phyloP scores from a whole-genome alignment of 2,329 filamentous ascomycete species.

The Graphium sp. region DNA sequence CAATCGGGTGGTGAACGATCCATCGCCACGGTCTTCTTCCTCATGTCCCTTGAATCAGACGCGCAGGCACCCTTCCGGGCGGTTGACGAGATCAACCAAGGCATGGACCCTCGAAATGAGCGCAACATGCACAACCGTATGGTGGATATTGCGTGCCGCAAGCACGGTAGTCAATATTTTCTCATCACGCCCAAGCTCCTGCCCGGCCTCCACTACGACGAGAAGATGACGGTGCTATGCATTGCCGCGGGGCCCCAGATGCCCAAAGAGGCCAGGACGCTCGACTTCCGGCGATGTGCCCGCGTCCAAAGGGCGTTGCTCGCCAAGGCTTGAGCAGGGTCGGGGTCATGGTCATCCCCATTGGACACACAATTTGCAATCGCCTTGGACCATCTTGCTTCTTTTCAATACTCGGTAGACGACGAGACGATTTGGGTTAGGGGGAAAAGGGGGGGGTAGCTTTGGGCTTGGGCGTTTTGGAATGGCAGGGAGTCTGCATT shows the following conservation, averaged over 20 bases:
- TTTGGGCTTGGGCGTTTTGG: too few species aligned
- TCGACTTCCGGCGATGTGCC: constrained; percentile 31
- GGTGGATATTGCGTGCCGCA: constrained; percentile 89
- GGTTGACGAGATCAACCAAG: constrained; percentile 98
- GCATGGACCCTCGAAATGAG: constrained; percentile 97
- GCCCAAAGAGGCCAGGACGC: constrained; percentile 31
- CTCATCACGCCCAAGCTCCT: constrained; percentile 94
- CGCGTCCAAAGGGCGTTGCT: constrained; percentile 21
- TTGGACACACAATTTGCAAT: too few species aligned
- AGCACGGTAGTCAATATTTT: constrained; percentile 76
- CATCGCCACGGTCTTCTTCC: constrained; percentile 95
- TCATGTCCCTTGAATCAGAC: constrained; percentile 91
- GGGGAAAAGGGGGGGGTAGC: too few species aligned
- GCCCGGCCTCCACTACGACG: constrained; percentile 68
- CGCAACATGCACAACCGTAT: constrained; percentile 95
- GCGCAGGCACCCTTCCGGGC: constrained; percentile 93
- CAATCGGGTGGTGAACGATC: constrained; percentile 94
- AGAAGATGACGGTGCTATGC: constrained; percentile 82
- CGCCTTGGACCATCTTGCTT: too few species aligned
- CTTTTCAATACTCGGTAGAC: too few species aligned
- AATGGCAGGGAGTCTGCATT: too few species aligned
- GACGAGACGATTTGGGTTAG: too few species aligned
- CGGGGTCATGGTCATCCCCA: too few species aligned
- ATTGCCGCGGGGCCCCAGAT: constrained; percentile 78
- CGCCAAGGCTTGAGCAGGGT: constrained; percentile 11